Evolutionary conservation across 2,329 filamentous ascomycete genomes (phyloP), one percentile per base, ranked within the genome.

Genomic region (Apiospora kogelbergensis): DNA sequence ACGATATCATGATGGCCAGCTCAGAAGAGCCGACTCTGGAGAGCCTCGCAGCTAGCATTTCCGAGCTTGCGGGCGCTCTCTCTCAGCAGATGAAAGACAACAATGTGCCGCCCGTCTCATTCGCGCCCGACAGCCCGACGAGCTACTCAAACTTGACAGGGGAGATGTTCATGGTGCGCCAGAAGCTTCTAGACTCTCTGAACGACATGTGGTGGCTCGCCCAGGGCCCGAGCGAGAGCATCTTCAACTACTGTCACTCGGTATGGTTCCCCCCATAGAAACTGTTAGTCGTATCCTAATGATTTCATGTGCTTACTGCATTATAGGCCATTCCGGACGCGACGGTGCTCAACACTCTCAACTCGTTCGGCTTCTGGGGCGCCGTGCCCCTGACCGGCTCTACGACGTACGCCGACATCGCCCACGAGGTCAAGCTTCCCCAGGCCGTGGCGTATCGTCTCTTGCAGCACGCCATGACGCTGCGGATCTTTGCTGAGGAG

Each of bases 351-450:
- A 84, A 85, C 71, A 76, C 85, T 17, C 76, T 87, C 20, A 86
- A 86, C 73, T 78, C 84, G 71, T 87, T 87, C 73, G 77, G 86
- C 72, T 86, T 87, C 72, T 87, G 84, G 83, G 77, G 80, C 13
- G 81, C 83, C 6, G 84, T 88, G 6, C 84, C 85, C 2, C 67
- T 86, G 0, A 77, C 82, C 30, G 83, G 83, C 20, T 78, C 80
- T 3, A 83, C 84, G 7, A 82, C 83, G 2, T 82, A 81, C 67
- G 70, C 74, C 4, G 80, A 82, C 13, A 81, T 85, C 22, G 78
- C 82, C 20, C 71, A 77, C 37, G 74, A 78, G 40, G 77, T 78
- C 2, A 73, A 75, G 20, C 80, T 84, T 3, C 82, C 82, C 0
- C 72, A 77, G 42, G 80, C 81, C 33, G 79, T 82, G 22, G 80